Evolutionary conservation across 768 basidiomycete genomes (phyloP).

Genomic region (Suillus discolor): DNA sequence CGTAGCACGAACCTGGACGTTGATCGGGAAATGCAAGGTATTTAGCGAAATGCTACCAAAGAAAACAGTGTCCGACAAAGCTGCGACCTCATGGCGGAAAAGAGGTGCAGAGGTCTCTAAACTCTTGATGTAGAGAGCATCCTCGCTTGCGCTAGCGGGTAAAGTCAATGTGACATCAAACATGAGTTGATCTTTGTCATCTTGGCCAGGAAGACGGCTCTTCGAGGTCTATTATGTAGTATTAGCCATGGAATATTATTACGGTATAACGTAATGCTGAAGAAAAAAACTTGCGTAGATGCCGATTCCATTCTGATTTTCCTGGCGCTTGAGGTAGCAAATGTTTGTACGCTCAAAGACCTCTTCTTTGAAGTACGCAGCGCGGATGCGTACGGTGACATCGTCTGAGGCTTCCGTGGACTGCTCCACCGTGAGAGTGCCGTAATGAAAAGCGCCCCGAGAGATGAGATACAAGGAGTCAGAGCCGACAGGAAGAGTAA

Average conservation of each 20-base stretch:
- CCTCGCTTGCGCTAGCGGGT: constrained; percentile 22
- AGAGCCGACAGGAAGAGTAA: constrained; percentile 32
- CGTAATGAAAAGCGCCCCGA: constrained; percentile 30
- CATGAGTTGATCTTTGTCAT: constrained; percentile 18
- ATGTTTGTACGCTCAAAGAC: constrained; percentile 32
- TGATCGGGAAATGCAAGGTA: constrained; percentile 29
- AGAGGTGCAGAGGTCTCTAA: constrained; percentile 32
- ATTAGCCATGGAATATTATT: neutral
- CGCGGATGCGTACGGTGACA: constrained; percentile 33
- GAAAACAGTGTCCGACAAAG: constrained; percentile 28
- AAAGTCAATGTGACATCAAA: constrained; percentile 34
- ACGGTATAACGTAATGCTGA: neutral
- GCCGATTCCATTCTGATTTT: constrained; percentile 36
- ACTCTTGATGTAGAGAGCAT: constrained; percentile 25
- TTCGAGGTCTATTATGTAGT: constrained; percentile 20
- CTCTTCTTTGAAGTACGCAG: constrained; percentile 26
- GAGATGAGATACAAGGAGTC: constrained; percentile 37
- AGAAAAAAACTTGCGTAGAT: constrained; percentile 36
- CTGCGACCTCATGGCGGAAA: constrained; percentile 31
- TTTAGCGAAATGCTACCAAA: constrained; percentile 29
- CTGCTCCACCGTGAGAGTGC: constrained; percentile 23
- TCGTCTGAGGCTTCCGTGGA: constrained; percentile 7
- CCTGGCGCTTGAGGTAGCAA: constrained; percentile 31
- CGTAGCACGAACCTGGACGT: constrained; percentile 26
- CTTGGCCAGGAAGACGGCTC: neutral